phyloP scores from a whole-genome alignment of 192 early-diverging fungal genomes.

The Rhizophagus sp. region DNA sequence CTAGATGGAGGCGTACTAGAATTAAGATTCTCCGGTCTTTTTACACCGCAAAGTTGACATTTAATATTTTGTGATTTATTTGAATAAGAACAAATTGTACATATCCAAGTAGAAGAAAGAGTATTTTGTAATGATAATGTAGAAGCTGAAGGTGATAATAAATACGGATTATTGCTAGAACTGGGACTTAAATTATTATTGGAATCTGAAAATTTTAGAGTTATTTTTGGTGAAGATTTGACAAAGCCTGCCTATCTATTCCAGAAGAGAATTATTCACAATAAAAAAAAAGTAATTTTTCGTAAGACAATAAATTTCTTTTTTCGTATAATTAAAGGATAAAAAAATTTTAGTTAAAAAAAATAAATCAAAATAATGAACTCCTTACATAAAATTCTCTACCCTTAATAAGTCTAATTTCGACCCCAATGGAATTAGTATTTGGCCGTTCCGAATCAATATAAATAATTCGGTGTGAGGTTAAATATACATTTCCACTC shows the following conservation, averaged over 20 bases:
- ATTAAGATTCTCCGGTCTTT: slow-evolving; percentile 22
- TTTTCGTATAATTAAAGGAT: neutral
- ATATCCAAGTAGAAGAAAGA: slow-evolving; percentile 46
- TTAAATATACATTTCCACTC: slow-evolving; percentile 74
- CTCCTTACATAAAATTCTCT: slow-evolving; percentile 51
- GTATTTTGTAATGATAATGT: slow-evolving; percentile 22
- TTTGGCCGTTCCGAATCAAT: slow-evolving; percentile 64
- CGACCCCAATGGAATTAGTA: slow-evolving; percentile 56
- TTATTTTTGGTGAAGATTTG: slow-evolving; percentile 61
- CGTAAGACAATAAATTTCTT: neutral
- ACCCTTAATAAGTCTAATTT: slow-evolving; percentile 45
- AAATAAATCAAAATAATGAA: neutral
- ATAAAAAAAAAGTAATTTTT: too few species aligned
- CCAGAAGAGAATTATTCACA: neutral
- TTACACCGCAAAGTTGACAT: slow-evolving; percentile 65
- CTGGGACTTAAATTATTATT: slow-evolving; percentile 14
- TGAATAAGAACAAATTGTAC: slow-evolving; percentile 52
- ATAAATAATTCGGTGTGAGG: slow-evolving; percentile 77
- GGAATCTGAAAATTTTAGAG: slow-evolving; percentile 31
- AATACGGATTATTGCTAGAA: slow-evolving; percentile 4
- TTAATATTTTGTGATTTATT: slow-evolving; percentile 42
- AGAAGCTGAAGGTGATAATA: slow-evolving; percentile 27
- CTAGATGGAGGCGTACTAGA: neutral
- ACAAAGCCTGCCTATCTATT: slow-evolving; percentile 44
- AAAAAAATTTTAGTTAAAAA: neutral